Percentiles rank a stretch among this genome's conserved stretches.
Conservation (phyloP, 805 yeast genomes). For the Myxozyma melibiosi region DNA sequence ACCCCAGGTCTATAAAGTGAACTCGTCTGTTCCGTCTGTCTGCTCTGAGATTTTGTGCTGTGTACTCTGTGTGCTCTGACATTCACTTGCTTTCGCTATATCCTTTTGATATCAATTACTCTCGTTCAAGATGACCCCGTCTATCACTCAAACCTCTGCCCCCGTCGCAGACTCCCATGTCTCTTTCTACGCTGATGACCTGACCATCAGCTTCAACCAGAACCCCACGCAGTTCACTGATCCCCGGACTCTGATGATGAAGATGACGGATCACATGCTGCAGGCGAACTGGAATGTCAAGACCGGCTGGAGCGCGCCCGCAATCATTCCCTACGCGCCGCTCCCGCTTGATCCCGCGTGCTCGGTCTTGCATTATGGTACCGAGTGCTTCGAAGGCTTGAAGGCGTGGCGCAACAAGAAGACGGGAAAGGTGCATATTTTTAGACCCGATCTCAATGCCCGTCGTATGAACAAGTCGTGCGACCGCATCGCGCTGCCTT, state of each 20-base stretch:
- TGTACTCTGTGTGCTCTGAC: background rate
- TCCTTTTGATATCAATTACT: no score
- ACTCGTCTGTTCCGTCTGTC: no score
- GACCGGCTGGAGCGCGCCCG: constrained; percentile 83
- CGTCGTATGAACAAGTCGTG: constrained; percentile 54
- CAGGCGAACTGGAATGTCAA: constrained; percentile 75
- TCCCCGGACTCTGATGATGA: constrained; percentile 10
- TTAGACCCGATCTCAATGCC: constrained; percentile 54
- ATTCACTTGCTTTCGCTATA: background rate
- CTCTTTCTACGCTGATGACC: constrained; percentile 49
- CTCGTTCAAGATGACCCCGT: background rate
- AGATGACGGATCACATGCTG: constrained; percentile 71
- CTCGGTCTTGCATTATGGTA: constrained; percentile 92
- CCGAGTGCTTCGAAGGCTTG: constrained; percentile 92
- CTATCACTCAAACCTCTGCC: background rate
- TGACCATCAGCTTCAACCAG: constrained; percentile 50
- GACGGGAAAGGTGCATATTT: constrained; percentile 36
- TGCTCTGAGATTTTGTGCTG: no score
- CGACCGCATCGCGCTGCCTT: constrained; percentile 52
- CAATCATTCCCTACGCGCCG: constrained; percentile 79
- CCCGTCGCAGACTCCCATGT: background rate
- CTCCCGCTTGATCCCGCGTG: constrained; percentile 77
- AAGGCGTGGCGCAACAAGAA: constrained; percentile 65
- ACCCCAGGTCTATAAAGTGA: no score
- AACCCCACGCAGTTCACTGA: constrained; percentile 42